phyloP scores from a whole-genome alignment of 202 grass and related monocot species.

The Carex arenaria region DNA sequence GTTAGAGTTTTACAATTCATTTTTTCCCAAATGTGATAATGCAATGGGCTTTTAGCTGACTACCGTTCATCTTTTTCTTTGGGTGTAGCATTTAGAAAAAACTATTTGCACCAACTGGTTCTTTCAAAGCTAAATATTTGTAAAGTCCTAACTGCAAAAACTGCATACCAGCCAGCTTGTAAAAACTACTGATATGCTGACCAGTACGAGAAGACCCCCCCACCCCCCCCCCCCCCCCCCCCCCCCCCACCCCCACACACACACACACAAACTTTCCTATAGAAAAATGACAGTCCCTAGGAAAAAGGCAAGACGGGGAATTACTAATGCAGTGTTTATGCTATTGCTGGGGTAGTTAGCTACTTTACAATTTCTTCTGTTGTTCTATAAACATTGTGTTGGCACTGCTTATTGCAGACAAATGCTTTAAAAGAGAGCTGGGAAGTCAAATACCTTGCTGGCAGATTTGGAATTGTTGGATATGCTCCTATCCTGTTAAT shows the following conservation, averaged over 20 bases:
- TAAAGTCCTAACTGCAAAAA: neutral
- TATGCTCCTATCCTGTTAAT: conserved; percentile 75
- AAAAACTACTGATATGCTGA: neutral
- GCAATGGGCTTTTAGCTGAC: neutral
- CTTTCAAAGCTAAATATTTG: conserved; percentile 1
- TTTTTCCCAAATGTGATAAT: neutral
- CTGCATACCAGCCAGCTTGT: neutral
- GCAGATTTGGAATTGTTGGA: conserved; percentile 53
- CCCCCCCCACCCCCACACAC: too few relatives aligned
- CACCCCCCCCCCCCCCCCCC: neutral
- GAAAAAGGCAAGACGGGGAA: neutral
- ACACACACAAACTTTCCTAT: too few relatives aligned
- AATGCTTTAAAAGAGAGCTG: conserved; percentile 81
- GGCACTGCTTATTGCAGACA: conserved; percentile 43
- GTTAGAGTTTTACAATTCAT: neutral
- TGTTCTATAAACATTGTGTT: neutral
- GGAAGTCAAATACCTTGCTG: conserved; percentile 65
- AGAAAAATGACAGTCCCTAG: neutral
- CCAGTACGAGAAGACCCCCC: neutral
- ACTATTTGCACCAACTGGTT: neutral
- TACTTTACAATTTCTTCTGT: neutral
- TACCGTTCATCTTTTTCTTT: neutral
- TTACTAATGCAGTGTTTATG: neutral
- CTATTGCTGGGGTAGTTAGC: neutral
- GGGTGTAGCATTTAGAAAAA: neutral